Base-by-base conservation (phyloP, 2,329 filamentous ascomycete species). In the Fusarium nelsonii region DNA sequence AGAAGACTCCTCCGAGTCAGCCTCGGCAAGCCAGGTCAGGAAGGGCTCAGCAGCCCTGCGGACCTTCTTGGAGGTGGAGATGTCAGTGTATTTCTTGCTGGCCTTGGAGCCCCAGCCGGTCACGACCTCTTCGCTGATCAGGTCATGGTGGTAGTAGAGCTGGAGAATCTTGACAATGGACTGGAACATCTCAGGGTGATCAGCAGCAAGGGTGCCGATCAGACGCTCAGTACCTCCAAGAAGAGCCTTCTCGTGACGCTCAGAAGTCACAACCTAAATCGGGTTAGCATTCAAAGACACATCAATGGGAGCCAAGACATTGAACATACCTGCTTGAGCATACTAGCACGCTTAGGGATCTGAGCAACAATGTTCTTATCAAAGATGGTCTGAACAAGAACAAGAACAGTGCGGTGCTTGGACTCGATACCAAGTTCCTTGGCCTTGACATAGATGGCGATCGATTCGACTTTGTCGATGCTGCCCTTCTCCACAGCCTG, bases 31-130 rank as follows among this genome's bases (percentile, higher is more conserved):
- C 95, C 94, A 98, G 75, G 90, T 92, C 77, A 97, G 87, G 88
- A 99, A 99, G 70, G 92, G 91, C 84, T 97, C 92, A 55, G 96
- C 94, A 71, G 93, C 92, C 86, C 97, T 95, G 84, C 94, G 93
- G 68, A 98, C 94, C 87, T 97, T 97, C 87, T 94, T 95, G 83
- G 93, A 97, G 65, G 90, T 94, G 63, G 90, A 79, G 65, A 97
- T 82, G 79, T 98, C 95, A 74, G 97, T 92, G 79, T 98, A 98
- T 85, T 97, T 97, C 91, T 97, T 97, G 88, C 93, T 97, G 63
- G 95, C 94, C 87, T 96, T 97, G 78, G 88, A 87, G 71, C 94
- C 95, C 95, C 96, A 99, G 74, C 91, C 91, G 81, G 91, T 92
- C 78, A 97, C 89, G 16, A 94, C 88, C 69, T 97, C 94, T 84